phyloP scores from a whole-genome alignment of 1,284 basidiomycete species.

The Cryptococcus sp. region DNA sequence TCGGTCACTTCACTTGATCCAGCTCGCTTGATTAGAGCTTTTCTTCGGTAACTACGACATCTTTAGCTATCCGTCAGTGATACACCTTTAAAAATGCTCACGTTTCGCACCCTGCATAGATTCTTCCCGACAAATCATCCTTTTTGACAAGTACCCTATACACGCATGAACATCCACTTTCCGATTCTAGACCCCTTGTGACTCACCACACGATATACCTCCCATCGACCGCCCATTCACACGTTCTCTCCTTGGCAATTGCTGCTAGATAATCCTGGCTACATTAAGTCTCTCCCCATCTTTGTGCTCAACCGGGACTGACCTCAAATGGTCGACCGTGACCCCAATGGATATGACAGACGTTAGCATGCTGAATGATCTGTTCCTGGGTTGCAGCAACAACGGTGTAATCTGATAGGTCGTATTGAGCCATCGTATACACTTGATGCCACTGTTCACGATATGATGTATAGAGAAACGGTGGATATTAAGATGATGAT shows the following conservation, averaged over 20 bases:
- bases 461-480: neutral
- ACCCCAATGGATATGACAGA: constrained; percentile 11
- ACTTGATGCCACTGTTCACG: neutral
- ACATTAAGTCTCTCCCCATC: neutral
- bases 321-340: constrained; percentile 15
- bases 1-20: constrained; percentile 15
- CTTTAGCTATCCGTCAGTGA: neutral
- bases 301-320: neutral
- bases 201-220: neutral
- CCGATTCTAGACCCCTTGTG: neutral
- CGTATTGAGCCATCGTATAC: neutral
- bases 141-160: constrained; percentile 8
- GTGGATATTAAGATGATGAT: too few species aligned
- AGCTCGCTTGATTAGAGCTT: constrained; percentile 17
- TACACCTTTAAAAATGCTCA: constrained; percentile 3
- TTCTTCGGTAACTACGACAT: neutral
- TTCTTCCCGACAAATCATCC: constrained; percentile 7
- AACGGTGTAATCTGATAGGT: constrained; percentile 16
- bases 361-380: constrained; percentile 12
- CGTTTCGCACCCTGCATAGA: constrained; percentile 19
- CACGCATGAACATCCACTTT: neutral
- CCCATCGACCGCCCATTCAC: constrained; percentile 11
- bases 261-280: neutral
- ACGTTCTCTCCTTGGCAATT: constrained; percentile 3
- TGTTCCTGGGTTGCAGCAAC: constrained; percentile 15